phyloP scores from a whole-genome alignment of 2,329 filamentous ascomycete species.

The Pseudocercospora eumusae region DNA sequence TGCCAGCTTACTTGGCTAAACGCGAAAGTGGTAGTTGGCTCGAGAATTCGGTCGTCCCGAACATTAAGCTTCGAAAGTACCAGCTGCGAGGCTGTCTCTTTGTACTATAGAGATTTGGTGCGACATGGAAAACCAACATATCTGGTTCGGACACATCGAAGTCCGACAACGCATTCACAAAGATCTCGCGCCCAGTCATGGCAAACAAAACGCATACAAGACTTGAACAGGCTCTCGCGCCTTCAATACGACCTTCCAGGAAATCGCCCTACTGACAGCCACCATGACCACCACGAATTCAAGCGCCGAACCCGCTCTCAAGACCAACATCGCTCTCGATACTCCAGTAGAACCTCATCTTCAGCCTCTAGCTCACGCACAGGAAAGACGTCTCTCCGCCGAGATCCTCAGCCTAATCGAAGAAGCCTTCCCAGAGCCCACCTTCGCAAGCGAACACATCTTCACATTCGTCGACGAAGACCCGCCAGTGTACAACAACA shows the following conservation, averaged over 20 bases:
- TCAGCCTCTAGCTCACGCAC: background rate
- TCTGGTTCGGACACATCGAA: slow-evolving; percentile 6
- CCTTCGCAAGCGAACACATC: background rate
- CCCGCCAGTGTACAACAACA: background rate
- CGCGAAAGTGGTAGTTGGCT: background rate
- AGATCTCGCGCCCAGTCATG: slow-evolving; percentile 8
- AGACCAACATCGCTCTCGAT: background rate
- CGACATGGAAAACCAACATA: slow-evolving; percentile 4
- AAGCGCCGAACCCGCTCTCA: background rate
- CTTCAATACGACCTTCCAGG: background rate
- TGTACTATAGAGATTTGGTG: background rate
- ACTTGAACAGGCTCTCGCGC: background rate
- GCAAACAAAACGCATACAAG: slow-evolving; percentile 8
- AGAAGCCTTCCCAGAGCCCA: slow-evolving; percentile 1
- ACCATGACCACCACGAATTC: background rate
- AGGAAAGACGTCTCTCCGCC: slow-evolving; percentile 4
- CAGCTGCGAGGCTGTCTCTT: background rate
- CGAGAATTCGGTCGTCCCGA: background rate
- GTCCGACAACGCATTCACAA: slow-evolving; percentile 9
- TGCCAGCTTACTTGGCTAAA: background rate
- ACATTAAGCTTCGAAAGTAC: background rate
- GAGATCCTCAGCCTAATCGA: slow-evolving; percentile 5
- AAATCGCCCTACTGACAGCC: background rate
- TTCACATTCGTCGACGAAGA: background rate
- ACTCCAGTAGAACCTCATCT: background rate